phyloP scores from a whole-genome alignment of 345 rosid genomes.

The Syzygium oleosum region DNA sequence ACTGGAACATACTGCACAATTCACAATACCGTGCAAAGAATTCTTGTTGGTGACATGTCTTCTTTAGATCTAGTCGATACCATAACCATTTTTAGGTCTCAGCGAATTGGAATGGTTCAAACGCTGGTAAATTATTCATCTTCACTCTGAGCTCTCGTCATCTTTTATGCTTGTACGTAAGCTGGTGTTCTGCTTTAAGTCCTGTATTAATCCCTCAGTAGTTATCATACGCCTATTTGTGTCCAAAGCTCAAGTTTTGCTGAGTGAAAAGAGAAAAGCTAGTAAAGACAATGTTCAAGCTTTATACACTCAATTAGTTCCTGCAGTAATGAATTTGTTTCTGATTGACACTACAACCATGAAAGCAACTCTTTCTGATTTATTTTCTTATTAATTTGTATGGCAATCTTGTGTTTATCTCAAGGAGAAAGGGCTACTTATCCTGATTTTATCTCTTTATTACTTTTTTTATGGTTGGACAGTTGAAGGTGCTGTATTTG shows the following conservation, averaged over 20 bases:
- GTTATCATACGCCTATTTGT: neutral
- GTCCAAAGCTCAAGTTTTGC: neutral
- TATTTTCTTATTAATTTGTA: neutral
- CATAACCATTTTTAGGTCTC: conserved; percentile 57
- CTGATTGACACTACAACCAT: neutral
- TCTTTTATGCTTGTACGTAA: neutral
- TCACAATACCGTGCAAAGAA: conserved; percentile 90
- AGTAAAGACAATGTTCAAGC: neutral
- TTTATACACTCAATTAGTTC: neutral
- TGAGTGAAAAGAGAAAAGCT: neutral
- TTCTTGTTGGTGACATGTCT: conserved; percentile 83
- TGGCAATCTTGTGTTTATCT: neutral
- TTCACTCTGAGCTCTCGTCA: neutral
- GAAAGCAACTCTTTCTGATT: neutral
- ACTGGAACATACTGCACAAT: conserved; percentile 91
- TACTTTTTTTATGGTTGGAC: neutral
- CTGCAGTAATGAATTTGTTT: neutral
- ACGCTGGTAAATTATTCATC: conserved; percentile 46
- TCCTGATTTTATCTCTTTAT: neutral
- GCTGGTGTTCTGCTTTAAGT: neutral
- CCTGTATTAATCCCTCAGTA: neutral
- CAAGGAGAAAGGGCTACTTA: neutral
- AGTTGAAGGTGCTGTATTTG: neutral
- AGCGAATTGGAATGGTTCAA: conserved; percentile 92
- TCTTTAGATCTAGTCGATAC: conserved; percentile 69